Evolutionary conservation across 345 rosid genomes (phyloP).

Genomic region (Microthlaspi erraticum): DNA sequence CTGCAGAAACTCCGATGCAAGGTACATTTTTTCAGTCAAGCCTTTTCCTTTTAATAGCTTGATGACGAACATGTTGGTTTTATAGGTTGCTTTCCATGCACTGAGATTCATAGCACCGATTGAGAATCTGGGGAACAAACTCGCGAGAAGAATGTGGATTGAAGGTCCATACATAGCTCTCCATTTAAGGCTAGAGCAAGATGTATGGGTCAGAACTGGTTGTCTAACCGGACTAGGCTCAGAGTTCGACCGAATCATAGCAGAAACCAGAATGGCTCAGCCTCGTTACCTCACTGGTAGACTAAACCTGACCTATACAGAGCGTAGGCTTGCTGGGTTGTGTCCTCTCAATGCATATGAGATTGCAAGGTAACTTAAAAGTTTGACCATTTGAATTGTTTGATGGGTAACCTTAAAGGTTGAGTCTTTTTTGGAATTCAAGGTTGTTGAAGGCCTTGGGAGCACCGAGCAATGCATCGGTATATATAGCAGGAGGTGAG

Average conservation of each 20-base stretch:
- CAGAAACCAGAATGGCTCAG: conserved; percentile 47
- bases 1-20: conserved; percentile 83
- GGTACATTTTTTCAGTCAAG: conserved; percentile 33
- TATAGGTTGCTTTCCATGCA: conserved; percentile 79
- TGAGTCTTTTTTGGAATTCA: neutral
- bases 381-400: neutral
- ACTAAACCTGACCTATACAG: conserved; percentile 53
- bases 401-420: conserved; percentile 2
- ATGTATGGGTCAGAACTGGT: conserved; percentile 82
- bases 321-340: conserved; percentile 66
- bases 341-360: conserved; percentile 73
- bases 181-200: conserved; percentile 76
- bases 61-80: neutral
- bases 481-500: conserved; percentile 76
- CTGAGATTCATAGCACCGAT: conserved; percentile 63
- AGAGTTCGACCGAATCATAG: conserved; percentile 52
- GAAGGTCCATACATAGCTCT: conserved; percentile 80
- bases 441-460: conserved; percentile 77
- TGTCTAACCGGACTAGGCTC: conserved; percentile 72
- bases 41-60: neutral
- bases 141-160: conserved; percentile 80
- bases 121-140: conserved; percentile 61
- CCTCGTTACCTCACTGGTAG: conserved; percentile 64
- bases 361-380: conserved; percentile 57
- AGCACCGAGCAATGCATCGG: conserved; percentile 57